Conservation (phyloP, 768 basidiomycete genomes). For the Tricholoma terreum region DNA sequence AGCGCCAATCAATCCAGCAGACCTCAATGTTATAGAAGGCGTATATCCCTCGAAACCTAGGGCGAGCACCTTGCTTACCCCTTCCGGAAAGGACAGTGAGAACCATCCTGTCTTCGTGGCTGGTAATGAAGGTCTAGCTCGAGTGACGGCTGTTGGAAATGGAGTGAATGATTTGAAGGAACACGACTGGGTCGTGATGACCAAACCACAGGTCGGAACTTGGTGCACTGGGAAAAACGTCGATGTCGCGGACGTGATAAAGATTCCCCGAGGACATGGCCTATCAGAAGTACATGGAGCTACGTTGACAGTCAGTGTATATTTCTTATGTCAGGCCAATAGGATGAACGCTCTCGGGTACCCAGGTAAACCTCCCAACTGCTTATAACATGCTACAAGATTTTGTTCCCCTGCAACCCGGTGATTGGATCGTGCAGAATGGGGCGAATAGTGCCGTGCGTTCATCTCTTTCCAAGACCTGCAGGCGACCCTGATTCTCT, state of each 20-base stretch:
- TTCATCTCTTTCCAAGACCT: slow-evolving; percentile 5
- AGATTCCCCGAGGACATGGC: slow-evolving; percentile 45
- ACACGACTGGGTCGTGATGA: slow-evolving; percentile 76
- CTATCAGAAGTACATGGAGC: slow-evolving; percentile 68
- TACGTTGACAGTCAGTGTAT: slow-evolving; percentile 59
- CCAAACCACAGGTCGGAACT: slow-evolving; percentile 67
- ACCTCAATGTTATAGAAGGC: slow-evolving; percentile 78
- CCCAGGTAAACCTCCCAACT: slow-evolving; percentile 77
- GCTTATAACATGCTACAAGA: slow-evolving; percentile 81
- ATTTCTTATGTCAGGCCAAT: background rate
- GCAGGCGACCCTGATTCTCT: slow-evolving; percentile 2
- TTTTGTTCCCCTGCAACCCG: slow-evolving; percentile 58
- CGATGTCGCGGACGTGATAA: slow-evolving; percentile 51
- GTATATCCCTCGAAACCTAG: slow-evolving; percentile 71
- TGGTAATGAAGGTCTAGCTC: slow-evolving; percentile 77
- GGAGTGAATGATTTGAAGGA: slow-evolving; percentile 45
- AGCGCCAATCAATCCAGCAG: slow-evolving; percentile 79
- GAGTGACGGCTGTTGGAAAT: slow-evolving; percentile 58
- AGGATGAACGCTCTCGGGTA: background rate
- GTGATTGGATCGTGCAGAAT: slow-evolving; percentile 84
- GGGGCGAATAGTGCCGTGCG: slow-evolving; percentile 81
- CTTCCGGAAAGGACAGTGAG: slow-evolving; percentile 29
- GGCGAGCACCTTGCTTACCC: slow-evolving; percentile 32
- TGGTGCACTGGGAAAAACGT: slow-evolving; percentile 65
- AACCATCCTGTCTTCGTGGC: slow-evolving; percentile 50